A percentile compares a stretch with the other conserved stretches of the same genome.
Conservation (phyloP, 106 monocot genomes). For the Hemerocallis citrina region DNA sequence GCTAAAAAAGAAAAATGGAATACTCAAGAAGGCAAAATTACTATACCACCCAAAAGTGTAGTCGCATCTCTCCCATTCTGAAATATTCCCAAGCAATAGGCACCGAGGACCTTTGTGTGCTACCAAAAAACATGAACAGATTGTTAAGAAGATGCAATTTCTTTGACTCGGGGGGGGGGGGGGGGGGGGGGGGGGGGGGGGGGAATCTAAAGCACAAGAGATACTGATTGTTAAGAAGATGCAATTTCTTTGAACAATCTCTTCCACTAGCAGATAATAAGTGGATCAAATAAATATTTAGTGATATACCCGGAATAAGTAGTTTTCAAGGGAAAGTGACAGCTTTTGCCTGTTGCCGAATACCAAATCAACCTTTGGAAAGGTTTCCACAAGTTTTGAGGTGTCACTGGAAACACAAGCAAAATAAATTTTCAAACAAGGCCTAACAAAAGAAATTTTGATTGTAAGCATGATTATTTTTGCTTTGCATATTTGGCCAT, state of each 20-base stretch:
- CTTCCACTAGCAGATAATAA: neutral
- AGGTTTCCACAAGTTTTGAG: constrained; percentile 41
- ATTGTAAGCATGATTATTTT: neutral
- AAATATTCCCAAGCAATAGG: constrained; percentile 93
- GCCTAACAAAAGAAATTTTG: neutral
- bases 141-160: constrained; percentile 5
- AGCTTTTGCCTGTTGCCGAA: constrained; percentile 78
- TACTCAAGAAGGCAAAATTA: neutral
- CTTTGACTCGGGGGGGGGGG: too few species aligned
- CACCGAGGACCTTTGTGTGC: constrained; percentile 88
- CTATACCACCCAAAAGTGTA: constrained; percentile 85
- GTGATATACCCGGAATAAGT: constrained; percentile 74
- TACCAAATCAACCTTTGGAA: constrained; percentile 89
- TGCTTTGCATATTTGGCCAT: neutral
- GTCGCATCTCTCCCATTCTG: constrained; percentile 79
- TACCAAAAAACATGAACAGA: constrained; percentile 31
- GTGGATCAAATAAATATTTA: neutral
- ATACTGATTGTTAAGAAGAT: neutral
- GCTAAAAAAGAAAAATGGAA: neutral
- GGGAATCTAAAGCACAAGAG: neutral
- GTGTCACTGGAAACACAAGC: constrained; percentile 40
- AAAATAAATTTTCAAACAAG: neutral
- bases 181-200: too few species aligned
- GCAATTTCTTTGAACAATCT: neutral
- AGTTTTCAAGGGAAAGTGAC: constrained; percentile 87